These are phyloP conservation scores for Sabuloglossum arenarium DNA, from an alignment of 495 filamentous ascomycete genomes.

Conservation along the genomic window DNA sequence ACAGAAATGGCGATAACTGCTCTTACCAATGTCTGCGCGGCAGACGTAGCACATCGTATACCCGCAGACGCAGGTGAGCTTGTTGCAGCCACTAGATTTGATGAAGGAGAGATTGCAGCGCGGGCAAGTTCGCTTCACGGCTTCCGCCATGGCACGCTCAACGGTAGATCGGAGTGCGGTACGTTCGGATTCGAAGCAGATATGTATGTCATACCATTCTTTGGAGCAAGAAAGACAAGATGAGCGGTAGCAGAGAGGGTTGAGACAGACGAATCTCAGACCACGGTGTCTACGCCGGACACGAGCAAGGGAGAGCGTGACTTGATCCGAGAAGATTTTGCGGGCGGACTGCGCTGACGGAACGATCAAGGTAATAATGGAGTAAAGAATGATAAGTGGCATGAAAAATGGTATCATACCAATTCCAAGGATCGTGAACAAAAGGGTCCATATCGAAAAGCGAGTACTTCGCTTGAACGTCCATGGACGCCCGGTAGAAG, in stretches of 20 bases:
- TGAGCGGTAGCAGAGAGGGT: slow-evolving; percentile 36
- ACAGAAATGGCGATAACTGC: slow-evolving; percentile 84
- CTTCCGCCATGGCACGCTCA: slow-evolving; percentile 76
- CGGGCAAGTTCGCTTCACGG: slow-evolving; percentile 89
- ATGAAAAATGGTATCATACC: slow-evolving; percentile 31
- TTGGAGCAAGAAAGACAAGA: slow-evolving; percentile 63
- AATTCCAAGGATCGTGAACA: slow-evolving; percentile 21
- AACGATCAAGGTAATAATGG: slow-evolving; percentile 18
- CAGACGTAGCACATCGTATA: slow-evolving; percentile 97
- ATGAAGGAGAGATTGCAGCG: slow-evolving; percentile 77
- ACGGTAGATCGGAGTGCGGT: slow-evolving; percentile 67
- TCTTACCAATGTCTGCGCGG: slow-evolving; percentile 23
- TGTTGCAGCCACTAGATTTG: slow-evolving; percentile 86
- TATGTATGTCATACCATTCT: slow-evolving; percentile 44
- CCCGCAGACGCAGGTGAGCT: slow-evolving; percentile 89
- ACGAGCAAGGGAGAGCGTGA: slow-evolving; percentile 28
- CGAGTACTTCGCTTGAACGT: slow-evolving; percentile 9
- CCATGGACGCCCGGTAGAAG: slow-evolving; percentile 13
- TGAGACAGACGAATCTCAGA: slow-evolving; percentile 52
- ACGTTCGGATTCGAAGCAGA: slow-evolving; percentile 38
- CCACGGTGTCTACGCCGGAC: slow-evolving; percentile 42
- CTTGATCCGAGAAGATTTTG: slow-evolving; percentile 18
- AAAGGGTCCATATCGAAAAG: slow-evolving; percentile 21
- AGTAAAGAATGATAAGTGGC: slow-evolving; percentile 24
- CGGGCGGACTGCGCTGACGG: slow-evolving; percentile 19